Percentiles rank a stretch among this genome's conserved stretches.
Evolutionary conservation across 192 early-diverging fungal species (phyloP).

Genomic region (Coemansia sp.): DNA sequence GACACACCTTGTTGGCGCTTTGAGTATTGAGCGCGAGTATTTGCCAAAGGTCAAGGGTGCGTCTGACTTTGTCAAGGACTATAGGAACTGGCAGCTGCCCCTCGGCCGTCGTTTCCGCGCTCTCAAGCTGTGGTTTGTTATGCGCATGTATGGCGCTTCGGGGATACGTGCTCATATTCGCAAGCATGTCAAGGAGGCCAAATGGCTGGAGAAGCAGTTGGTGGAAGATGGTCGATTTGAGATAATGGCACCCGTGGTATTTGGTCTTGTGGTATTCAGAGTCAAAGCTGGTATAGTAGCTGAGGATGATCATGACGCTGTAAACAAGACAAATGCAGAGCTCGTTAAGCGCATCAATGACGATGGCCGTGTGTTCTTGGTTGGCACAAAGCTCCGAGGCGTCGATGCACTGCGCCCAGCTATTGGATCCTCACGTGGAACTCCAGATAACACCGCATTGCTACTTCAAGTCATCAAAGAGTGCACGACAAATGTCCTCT

Average conservation of each 20-base stretch:
- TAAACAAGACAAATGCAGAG: slow-evolving; percentile 39
- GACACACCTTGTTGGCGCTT: slow-evolving; percentile 52
- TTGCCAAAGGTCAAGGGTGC: slow-evolving; percentile 42
- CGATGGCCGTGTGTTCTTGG: slow-evolving; percentile 45
- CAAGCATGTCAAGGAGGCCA: slow-evolving; percentile 34
- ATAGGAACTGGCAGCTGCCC: slow-evolving; percentile 62
- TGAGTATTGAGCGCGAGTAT: slow-evolving; percentile 58
- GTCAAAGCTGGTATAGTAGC: slow-evolving; percentile 30
- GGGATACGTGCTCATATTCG: slow-evolving; percentile 59
- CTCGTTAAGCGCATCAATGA: slow-evolving; percentile 26
- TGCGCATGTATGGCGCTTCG: slow-evolving; percentile 59
- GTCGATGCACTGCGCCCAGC: slow-evolving; percentile 31
- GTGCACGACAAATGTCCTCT: slow-evolving; percentile 12
- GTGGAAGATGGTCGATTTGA: slow-evolving; percentile 49
- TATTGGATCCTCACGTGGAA: slow-evolving; percentile 33
- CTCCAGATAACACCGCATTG: slow-evolving; percentile 16
- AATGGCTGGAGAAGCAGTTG: slow-evolving; percentile 43
- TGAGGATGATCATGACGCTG: neutral
- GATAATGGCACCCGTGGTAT: slow-evolving; percentile 40
- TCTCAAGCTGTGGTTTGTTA: slow-evolving; percentile 66
- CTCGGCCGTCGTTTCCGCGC: slow-evolving; percentile 62
- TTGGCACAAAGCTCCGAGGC: slow-evolving; percentile 38
- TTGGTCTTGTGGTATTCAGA: slow-evolving; percentile 56
- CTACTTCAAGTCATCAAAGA: slow-evolving; percentile 19
- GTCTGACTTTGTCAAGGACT: slow-evolving; percentile 51